Base-by-base conservation (phyloP, 139 green algal genomes). In the Choricystis sp. region DNA sequence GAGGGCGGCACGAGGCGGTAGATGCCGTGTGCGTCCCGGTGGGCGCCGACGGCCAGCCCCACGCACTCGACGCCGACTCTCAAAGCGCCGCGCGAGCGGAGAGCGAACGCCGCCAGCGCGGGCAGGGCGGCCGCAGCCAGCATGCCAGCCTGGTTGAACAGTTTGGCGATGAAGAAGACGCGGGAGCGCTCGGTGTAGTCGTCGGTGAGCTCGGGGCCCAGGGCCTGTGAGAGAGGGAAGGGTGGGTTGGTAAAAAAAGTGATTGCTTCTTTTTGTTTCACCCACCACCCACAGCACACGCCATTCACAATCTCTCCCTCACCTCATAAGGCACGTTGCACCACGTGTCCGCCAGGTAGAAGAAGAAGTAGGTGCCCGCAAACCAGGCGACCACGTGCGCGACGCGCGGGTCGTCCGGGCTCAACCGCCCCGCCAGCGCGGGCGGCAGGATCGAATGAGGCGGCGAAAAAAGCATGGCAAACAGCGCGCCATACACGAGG, bases 251-350 rank as follows among this genome's bases (percentile, higher is more conserved):
- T n/a, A n/a, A n/a, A n/a, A n/a, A n/a, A n/a, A n/a, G n/a, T n/a
- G n/a, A n/a, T n/a, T n/a, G n/a, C n/a, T n/a, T n/a, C n/a, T n/a
- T n/a, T n/a, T n/a, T n/a, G n/a, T n/a, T n/a, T n/a, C n/a, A n/a
- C n/a, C n/a, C n/a, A n/a, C n/a, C n/a, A n/a, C n/a, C n/a, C n/a
- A n/a, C n/a, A n/a, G n/a, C n/a, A n/a, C n/a, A n/a, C n/a, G n/a
- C n/a, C n/a, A n/a, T n/a, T n/a, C n/a, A n/a, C n/a, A n/a, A n/a
- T n/a, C n/a, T n/a, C n/a, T n/a, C n/a, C n/a, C n/a, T n/a, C n/a
- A n/a, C n/a, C n/a, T 76, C 70, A 26, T 76, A 76, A 14, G 70
- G 70, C 24, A 70, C 65, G 52, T 76, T 76, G 31, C 60, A 57
- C 20, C 67, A 62, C 22, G 70, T 72, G 57, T 76, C 70, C 27